Evolutionary conservation across 2,329 filamentous ascomycete species (phyloP), one percentile per base, ranked within the genome.

Genomic region (Fusarium napiforme): DNA sequence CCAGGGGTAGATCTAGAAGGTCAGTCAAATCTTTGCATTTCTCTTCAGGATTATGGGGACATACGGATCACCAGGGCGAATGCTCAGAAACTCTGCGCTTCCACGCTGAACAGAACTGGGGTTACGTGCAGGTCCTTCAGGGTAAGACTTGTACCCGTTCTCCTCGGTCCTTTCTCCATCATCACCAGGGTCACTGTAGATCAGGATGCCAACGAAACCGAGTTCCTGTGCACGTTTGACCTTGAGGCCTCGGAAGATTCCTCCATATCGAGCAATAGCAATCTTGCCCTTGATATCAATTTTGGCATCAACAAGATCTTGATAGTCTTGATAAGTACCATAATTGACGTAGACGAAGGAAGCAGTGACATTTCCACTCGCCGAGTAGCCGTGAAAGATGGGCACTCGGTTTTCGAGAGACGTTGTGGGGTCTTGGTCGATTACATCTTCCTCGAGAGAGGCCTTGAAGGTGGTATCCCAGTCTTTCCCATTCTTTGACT

Each of bases 331-430:
- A 79, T 92, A 97, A 1, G 93, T 96, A 59, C 95, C 96, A 78
- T 96, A 97, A 82, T 98, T 98, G 80, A 93, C 94, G 78, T 92
- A 98, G 37, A 97, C 93, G 74, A 93, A 96, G 19, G 90, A 89
- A 6, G 90, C 94, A 0, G 96, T 98, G 53, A 97, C 96, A 81
- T 98, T 97, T 34, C 96, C 96, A 68, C 87, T 95, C 9, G 95
- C 95, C 8, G 94, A 97, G 82, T 98, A 98, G 60, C 96, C 96
- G 79, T 98, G 96, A 84, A 98, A 98, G 0, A 93, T 96, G 2
- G 96, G 95, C 30, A 98, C 88, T 36, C 94, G 87, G 77, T 95
- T 88, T 15, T 88, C 83, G 50, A 94, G 85, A 28, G 90, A 88
- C 23, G 91, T 94, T 0, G 95, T 97, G 7, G 91, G 88, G 80